Percentiles rank a stretch among this genome's conserved stretches.
Conservation (phyloP, 345 rosid genomes). For the Kandelia obovata region DNA sequence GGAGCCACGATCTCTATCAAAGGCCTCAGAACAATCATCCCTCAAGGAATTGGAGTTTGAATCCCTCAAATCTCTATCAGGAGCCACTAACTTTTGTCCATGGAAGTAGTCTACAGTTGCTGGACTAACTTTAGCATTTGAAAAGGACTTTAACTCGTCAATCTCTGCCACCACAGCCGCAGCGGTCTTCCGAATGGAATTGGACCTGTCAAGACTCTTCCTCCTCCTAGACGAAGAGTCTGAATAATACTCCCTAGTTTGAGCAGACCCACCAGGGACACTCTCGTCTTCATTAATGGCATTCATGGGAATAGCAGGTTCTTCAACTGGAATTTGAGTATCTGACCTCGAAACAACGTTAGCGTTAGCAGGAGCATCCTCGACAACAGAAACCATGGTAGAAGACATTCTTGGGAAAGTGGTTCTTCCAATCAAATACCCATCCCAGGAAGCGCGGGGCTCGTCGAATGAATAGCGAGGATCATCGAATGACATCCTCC, state of each 20-base stretch:
- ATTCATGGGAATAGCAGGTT: slow-evolving; percentile 30
- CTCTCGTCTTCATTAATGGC: slow-evolving; percentile 45
- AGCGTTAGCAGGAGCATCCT: slow-evolving; percentile 73
- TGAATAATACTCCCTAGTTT: slow-evolving; percentile 83
- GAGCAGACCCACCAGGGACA: slow-evolving; percentile 83
- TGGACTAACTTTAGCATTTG: slow-evolving; percentile 71
- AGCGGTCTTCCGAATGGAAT: slow-evolving; percentile 68
- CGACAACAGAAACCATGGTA: slow-evolving; percentile 83
- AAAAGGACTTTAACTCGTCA: slow-evolving; percentile 59
- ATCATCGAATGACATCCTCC: slow-evolving; percentile 75
- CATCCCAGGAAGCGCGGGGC: slow-evolving; percentile 98
- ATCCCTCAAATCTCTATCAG: slow-evolving; percentile 53
- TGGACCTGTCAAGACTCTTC: slow-evolving; percentile 83
- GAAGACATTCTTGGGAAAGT: slow-evolving; percentile 73
- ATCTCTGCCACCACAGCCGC: slow-evolving; percentile 80
- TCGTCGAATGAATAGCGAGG: slow-evolving; percentile 86
- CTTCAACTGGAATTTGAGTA: slow-evolving; percentile 74
- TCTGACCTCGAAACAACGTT: slow-evolving; percentile 57
- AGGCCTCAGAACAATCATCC: slow-evolving; percentile 74
- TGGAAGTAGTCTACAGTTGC: slow-evolving; percentile 44
- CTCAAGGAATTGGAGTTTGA: slow-evolving; percentile 64
- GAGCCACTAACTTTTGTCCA: slow-evolving; percentile 41
- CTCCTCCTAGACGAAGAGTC: slow-evolving; percentile 80
- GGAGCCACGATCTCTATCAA: slow-evolving; percentile 58
- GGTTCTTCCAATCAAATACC: slow-evolving; percentile 65